These are phyloP conservation scores for Cerrena zonata DNA, from an alignment of 1,284 basidiomycete genomes.

Conservation along the genomic window DNA sequence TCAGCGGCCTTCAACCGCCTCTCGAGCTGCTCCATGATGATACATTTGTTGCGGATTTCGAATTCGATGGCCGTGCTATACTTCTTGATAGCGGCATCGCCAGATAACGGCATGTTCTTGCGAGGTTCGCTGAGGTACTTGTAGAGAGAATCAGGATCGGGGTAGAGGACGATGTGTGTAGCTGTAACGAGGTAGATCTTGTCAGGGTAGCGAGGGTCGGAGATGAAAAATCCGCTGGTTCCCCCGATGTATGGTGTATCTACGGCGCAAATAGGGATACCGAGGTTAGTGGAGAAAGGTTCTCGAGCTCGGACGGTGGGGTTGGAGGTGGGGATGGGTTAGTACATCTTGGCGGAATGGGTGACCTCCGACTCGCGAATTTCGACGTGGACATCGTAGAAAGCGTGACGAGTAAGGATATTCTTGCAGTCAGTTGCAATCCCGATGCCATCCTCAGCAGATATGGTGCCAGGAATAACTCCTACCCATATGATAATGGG, in stretches of 20 bases:
- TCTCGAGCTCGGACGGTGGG: conserved; percentile 13
- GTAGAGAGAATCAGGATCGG: conserved; percentile 5
- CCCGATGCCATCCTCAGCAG: conserved; percentile 19
- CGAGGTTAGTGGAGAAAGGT: conserved; percentile 23
- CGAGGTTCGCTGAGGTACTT: conserved; percentile 13
- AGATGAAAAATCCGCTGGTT: conserved; percentile 31
- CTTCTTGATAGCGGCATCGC: conserved; percentile 16
- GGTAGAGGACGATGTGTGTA: conserved; percentile 22
- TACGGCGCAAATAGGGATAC: conserved; percentile 19
- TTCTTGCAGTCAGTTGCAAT: conserved; percentile 20
- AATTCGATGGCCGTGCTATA: conserved; percentile 10
- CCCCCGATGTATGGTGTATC: conserved; percentile 19
- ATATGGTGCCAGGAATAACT: conserved; percentile 24
- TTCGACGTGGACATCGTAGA: conserved; percentile 19
- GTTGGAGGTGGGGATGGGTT: conserved; percentile 12
- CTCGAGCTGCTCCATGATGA: neutral
- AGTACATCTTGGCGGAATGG: conserved; percentile 10
- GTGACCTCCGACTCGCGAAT: conserved; percentile 18
- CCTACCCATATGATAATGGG: conserved; percentile 27
- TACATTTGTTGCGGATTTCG: conserved; percentile 12
- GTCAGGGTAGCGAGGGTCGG: conserved; percentile 15
- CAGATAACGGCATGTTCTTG: conserved; percentile 23
- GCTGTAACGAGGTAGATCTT: conserved; percentile 26
- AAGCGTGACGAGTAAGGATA: conserved; percentile 18
- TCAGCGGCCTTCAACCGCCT: neutral